Conservation (phyloP, 139 green algal genomes). For the Ulvella scutata region DNA sequence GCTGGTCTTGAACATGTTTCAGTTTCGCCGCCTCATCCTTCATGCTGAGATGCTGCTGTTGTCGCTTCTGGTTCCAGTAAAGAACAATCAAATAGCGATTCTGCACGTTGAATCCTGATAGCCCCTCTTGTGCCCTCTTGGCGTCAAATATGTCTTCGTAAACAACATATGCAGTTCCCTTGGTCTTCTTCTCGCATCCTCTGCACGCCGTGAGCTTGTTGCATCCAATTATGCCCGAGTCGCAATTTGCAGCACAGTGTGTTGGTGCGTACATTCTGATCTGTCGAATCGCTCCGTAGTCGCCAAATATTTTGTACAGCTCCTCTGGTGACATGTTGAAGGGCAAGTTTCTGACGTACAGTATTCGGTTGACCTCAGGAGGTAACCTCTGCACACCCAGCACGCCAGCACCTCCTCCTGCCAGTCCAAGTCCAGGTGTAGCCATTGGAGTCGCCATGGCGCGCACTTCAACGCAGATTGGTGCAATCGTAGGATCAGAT, state of each 20-base stretch:
- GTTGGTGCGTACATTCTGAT: conserved; percentile 55
- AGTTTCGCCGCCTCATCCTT: conserved; percentile 88
- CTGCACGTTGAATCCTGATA: conserved; percentile 94
- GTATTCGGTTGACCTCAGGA: conserved; percentile 49
- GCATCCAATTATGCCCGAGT: background rate
- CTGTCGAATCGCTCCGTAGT: conserved; percentile 90
- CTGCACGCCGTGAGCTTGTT: background rate
- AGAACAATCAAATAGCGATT: conserved; percentile 81
- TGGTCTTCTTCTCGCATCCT: conserved; percentile 79
- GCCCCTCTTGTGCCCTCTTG: conserved; percentile 71
- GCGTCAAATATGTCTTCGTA: conserved; percentile 99
- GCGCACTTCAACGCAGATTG: background rate
- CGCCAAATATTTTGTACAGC: conserved; percentile 85
- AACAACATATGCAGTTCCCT: conserved; percentile 92
- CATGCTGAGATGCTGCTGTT: conserved; percentile 60
- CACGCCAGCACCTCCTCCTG: background rate
- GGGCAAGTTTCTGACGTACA: conserved; percentile 89
- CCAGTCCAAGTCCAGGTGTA: background rate
- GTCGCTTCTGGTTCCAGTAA: conserved; percentile 72
- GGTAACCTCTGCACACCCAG: conserved; percentile 13
- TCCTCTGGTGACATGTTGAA: conserved; percentile 94
- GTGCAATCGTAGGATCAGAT: no score
- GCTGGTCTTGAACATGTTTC: conserved; percentile 63
- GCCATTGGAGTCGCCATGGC: background rate
- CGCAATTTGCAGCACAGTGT: background rate